These are phyloP conservation scores for Tripidium arundinaceum DNA, from an alignment of 202 grass and related monocot species.

Conservation along the genomic window DNA sequence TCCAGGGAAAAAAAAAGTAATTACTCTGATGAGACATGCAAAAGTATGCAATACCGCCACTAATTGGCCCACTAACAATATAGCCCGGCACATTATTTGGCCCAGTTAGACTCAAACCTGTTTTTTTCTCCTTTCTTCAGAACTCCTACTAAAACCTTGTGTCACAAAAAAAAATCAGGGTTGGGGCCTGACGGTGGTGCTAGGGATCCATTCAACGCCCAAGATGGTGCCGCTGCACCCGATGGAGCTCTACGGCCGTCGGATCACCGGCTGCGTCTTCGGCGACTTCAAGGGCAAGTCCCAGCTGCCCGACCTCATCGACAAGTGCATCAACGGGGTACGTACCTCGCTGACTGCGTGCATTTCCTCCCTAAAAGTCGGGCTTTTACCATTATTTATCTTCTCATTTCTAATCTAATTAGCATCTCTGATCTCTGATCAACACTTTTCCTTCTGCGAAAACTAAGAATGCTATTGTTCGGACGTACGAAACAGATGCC, in stretches of 20 bases:
- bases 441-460: neutral
- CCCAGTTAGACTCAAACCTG: neutral
- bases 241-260: slow-evolving; percentile 82
- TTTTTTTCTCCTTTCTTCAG: neutral
- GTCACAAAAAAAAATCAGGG: slow-evolving; percentile 34
- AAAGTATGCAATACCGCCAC: neutral
- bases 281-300: slow-evolving; percentile 91
- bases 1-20: too few species aligned
- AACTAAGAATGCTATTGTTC: neutral
- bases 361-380: neutral
- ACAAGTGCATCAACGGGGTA: slow-evolving; percentile 68
- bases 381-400: neutral
- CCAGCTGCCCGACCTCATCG: slow-evolving; percentile 56
- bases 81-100: neutral
- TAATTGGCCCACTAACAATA: neutral
- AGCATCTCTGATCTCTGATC: neutral
- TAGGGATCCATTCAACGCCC: slow-evolving; percentile 71
- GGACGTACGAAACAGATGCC: neutral
- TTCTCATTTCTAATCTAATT: neutral
- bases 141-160: neutral
- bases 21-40: too few species aligned
- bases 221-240: slow-evolving; percentile 77
- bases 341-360: neutral
- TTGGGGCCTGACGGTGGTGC: slow-evolving; percentile 71
- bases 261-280: slow-evolving; percentile 52